phyloP scores from a whole-genome alignment of 805 yeast genomes.

The Myxozyma udenii region DNA sequence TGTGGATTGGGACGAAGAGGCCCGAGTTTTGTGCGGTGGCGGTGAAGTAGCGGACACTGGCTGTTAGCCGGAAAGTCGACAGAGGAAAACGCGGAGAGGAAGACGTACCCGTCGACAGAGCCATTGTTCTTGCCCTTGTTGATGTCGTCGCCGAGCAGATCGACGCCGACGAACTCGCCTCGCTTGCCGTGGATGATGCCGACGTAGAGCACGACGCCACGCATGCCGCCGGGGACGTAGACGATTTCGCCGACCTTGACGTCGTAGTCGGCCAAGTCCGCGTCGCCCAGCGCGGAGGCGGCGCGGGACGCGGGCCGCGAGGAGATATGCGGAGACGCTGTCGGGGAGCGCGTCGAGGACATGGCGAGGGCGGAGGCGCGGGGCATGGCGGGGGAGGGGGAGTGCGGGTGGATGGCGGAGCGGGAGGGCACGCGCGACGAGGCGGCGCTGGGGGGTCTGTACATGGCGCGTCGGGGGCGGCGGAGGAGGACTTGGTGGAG shows the following conservation, averaged over 20 bases:
- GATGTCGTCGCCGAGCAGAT: constrained; percentile 63
- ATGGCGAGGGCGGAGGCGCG: no score
- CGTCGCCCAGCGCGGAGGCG: constrained; percentile 13
- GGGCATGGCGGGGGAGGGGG: no score
- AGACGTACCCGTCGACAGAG: constrained; percentile 62
- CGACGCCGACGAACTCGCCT: constrained; percentile 85
- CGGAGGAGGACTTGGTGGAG: no score
- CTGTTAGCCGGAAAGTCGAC: background rate
- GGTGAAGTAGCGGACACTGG: constrained; percentile 22
- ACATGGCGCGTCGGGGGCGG: no score
- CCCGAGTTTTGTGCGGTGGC: constrained; percentile 20
- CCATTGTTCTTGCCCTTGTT: constrained; percentile 82
- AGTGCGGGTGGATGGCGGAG: no score
- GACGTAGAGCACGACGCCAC: constrained; percentile 21
- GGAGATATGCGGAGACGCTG: constrained; percentile 6
- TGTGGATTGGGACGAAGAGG: constrained; percentile 15
- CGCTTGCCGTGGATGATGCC: constrained; percentile 67
- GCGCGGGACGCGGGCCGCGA: constrained; percentile 6
- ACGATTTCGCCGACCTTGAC: constrained; percentile 19
- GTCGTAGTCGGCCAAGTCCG: constrained; percentile 7
- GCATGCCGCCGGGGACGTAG: constrained; percentile 16
- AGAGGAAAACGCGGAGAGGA: background rate
- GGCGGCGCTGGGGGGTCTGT: no score
- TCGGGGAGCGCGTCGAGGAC: no score
- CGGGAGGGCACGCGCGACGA: no score